These are phyloP conservation scores for Bipolaris sorokiniana DNA, from an alignment of 2,329 filamentous ascomycete species.

Conservation along the genomic window DNA sequence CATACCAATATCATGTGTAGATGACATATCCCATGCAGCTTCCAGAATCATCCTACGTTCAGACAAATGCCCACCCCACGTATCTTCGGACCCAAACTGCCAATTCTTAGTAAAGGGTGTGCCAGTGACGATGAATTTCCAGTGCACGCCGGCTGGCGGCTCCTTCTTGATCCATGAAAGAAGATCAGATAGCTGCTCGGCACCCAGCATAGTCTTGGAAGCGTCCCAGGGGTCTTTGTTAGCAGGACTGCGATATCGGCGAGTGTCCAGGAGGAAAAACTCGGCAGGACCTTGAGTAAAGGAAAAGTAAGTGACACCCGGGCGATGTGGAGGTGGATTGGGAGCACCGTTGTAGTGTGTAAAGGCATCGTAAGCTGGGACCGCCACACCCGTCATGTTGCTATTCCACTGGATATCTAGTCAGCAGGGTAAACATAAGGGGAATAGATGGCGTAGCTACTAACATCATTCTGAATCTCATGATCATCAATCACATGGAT, in stretches of 20 bases:
- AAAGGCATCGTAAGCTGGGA: slow-evolving; percentile 82
- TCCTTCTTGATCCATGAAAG: slow-evolving; percentile 75
- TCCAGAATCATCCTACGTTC: slow-evolving; percentile 83
- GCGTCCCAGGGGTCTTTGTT: slow-evolving; percentile 66
- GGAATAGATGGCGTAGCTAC: background rate
- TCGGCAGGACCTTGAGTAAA: slow-evolving; percentile 89
- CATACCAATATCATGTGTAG: slow-evolving; percentile 72
- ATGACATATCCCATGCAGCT: slow-evolving; percentile 89
- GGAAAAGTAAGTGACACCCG: slow-evolving; percentile 79
- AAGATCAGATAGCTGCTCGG: slow-evolving; percentile 78
- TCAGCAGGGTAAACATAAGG: no score
- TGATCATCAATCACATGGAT: slow-evolving; percentile 97
- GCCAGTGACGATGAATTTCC: slow-evolving; percentile 91
- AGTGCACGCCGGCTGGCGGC: slow-evolving; percentile 78
- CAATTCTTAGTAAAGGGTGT: slow-evolving; percentile 98
- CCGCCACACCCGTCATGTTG: slow-evolving; percentile 80
- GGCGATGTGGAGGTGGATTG: slow-evolving; percentile 76
- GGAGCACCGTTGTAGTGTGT: slow-evolving; percentile 81
- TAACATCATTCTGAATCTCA: slow-evolving; percentile 85
- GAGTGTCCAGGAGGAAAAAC: slow-evolving; percentile 94
- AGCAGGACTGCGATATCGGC: slow-evolving; percentile 77
- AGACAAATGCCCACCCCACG: slow-evolving; percentile 88
- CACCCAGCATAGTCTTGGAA: slow-evolving; percentile 86
- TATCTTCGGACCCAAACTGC: slow-evolving; percentile 85
- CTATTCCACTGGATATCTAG: slow-evolving; percentile 65